These are phyloP conservation scores for Camellia lanceoleosa DNA, from an alignment of 148 eudicot species.

Conservation along the genomic window DNA sequence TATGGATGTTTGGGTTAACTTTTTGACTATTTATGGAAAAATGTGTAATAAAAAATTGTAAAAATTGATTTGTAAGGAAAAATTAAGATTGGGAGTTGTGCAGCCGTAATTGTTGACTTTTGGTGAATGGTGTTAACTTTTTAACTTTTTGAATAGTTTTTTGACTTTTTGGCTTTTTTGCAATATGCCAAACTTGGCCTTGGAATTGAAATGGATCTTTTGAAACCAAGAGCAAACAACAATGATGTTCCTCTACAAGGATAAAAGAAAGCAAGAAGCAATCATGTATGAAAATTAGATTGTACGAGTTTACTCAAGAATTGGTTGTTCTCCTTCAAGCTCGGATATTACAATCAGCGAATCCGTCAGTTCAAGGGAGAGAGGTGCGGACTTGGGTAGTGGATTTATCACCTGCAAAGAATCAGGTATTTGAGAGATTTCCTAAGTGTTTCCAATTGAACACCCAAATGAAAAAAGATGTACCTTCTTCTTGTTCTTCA, in stretches of 20 bases:
- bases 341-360: slow-evolving; percentile 89
- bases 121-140: too few species aligned
- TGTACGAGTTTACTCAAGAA: slow-evolving; percentile 19
- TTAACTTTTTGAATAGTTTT: too few species aligned
- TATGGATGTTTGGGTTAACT: too few species aligned
- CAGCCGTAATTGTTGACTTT: too few species aligned
- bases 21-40: too few species aligned
- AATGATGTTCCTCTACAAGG: slow-evolving; percentile 1
- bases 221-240: background rate
- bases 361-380: slow-evolving; percentile 56
- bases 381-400: slow-evolving; percentile 69
- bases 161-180: too few species aligned
- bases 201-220: too few species aligned
- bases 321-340: slow-evolving; percentile 85
- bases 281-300: background rate
- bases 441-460: background rate
- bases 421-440: background rate
- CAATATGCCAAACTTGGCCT: too few species aligned
- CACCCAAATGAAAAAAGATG: background rate
- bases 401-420: slow-evolving; percentile 82
- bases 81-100: too few species aligned
- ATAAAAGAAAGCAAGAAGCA: slow-evolving; percentile 4
- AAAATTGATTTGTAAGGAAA: too few species aligned
- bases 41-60: too few species aligned
- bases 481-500: slow-evolving; percentile 76